phyloP scores from a whole-genome alignment of 2,329 filamentous ascomycete genomes.

The Fusarium praegraminearum region DNA sequence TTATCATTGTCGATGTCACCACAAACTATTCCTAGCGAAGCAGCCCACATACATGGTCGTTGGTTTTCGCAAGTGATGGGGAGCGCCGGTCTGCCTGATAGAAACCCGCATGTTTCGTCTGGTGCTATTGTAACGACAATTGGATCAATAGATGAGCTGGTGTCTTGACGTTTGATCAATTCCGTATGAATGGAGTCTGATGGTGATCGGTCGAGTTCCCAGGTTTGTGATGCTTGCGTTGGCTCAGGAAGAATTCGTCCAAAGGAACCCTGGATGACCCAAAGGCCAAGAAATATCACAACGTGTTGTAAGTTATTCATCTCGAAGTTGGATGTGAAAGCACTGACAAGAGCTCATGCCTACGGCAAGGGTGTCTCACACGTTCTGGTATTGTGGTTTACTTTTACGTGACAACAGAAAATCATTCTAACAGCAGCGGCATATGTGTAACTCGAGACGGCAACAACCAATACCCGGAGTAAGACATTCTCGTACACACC shows the following conservation, averaged over 20 bases:
- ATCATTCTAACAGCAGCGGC: background rate
- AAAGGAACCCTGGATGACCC: background rate
- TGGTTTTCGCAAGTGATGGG: conserved; percentile 1
- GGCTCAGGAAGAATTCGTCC: background rate
- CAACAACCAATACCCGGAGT: background rate
- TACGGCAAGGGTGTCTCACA: background rate
- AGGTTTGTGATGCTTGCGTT: background rate
- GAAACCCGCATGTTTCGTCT: conserved; percentile 1
- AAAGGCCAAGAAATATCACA: background rate
- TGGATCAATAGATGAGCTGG: background rate
- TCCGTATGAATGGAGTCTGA: background rate
- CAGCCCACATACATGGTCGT: background rate
- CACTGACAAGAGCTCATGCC: background rate
- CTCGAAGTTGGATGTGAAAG: background rate
- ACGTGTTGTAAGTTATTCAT: background rate
- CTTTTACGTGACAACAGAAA: background rate
- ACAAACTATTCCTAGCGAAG: background rate
- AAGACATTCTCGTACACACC: background rate
- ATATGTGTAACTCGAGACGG: background rate
- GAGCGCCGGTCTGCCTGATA: background rate
- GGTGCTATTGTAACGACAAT: background rate
- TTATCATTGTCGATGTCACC: background rate
- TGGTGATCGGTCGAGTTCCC: background rate
- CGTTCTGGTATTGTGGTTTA: background rate
- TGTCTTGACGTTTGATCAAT: background rate